Evolutionary conservation across 768 basidiomycete species (phyloP), one percentile per base, ranked within the genome.

Genomic region (Termitomyces sp.): DNA sequence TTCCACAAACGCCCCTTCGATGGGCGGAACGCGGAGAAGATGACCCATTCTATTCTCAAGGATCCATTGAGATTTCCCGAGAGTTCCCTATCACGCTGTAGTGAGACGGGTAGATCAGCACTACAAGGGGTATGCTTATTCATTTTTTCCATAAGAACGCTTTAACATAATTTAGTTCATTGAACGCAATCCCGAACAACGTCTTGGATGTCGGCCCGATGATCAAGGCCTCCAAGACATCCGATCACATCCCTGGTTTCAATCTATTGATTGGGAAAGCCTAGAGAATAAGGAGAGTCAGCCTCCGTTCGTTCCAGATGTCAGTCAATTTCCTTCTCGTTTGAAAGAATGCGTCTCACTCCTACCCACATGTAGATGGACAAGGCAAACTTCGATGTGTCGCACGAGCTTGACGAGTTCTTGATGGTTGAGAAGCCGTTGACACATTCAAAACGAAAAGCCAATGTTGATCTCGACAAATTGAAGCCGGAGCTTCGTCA

Each of bases 351-450:
- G 48, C 48, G 16, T 46, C 50, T 50, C 36, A 66, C 36, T 61
- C 60, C 44, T 58, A 38, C 38, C 20, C 23, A 46, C 53, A 52
- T 44, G 30, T 68, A 99, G 95, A 86, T 89, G 73, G 95, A 95
- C 71, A 89, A 89, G 73, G 92, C 95, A n/a, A 98, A 99, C 72
- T 99, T 98, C 72, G 96, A 99, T 69, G 89, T 97, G 40, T 87
- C 93, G 38, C 95, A 98, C 68, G 97, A 98, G 76, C 83, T 99
- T 10, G 95, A 99, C 70, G 97, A 99, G 71, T 90, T 98, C 67
- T 73, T 99, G 68, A 85, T 98, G 82, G 95, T 95, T 55, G 96
- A 98, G 75, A 98, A 98, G 71, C 96, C 96, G n/a, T 76, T 98
- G 57, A 97, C 93, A 57, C 94, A 95, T 62, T 80, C 90, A 48